Evolutionary conservation across 768 basidiomycete species (phyloP).

Genomic region (Lentinula edodes): DNA sequence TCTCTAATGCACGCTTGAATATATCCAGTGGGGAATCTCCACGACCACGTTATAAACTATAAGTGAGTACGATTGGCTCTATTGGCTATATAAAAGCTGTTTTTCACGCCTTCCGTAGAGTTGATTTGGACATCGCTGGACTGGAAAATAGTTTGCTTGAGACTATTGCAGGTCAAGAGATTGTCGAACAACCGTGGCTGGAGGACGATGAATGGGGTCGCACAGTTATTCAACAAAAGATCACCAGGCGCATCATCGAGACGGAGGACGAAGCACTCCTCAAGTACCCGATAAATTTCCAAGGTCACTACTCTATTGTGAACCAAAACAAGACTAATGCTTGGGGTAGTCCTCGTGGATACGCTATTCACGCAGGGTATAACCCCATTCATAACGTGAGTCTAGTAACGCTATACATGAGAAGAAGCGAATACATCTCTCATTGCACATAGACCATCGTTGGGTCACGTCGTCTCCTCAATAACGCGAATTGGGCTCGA

Average conservation of each 20-base stretch:
- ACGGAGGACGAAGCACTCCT: slow-evolving; percentile 49
- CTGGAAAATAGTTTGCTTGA: slow-evolving; percentile 50
- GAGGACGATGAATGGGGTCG: slow-evolving; percentile 58
- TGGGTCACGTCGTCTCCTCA: slow-evolving; percentile 51
- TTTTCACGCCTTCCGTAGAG: slow-evolving; percentile 21
- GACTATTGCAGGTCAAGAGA: slow-evolving; percentile 44
- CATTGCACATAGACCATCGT: slow-evolving; percentile 39
- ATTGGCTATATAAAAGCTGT: background rate
- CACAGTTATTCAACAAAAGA: slow-evolving; percentile 48
- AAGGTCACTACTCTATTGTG: slow-evolving; percentile 52
- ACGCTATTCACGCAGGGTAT: slow-evolving; percentile 56
- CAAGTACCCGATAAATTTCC: slow-evolving; percentile 48
- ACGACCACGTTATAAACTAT: slow-evolving; percentile 65
- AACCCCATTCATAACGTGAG: slow-evolving; percentile 47
- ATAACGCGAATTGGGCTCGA: slow-evolving; percentile 64
- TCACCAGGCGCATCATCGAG: slow-evolving; percentile 39
- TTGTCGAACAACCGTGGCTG: slow-evolving; percentile 48
- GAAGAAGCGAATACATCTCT: background rate
- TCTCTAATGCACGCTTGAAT: background rate
- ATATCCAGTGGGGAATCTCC: slow-evolving; percentile 52
- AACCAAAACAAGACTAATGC: slow-evolving; percentile 47
- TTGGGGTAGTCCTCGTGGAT: slow-evolving; percentile 56
- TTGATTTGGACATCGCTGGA: slow-evolving; percentile 63
- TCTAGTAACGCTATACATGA: background rate
- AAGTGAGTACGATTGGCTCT: slow-evolving; percentile 27